phyloP scores from a whole-genome alignment of 805 yeast species.

The Wickerhamiella kazuoi region DNA sequence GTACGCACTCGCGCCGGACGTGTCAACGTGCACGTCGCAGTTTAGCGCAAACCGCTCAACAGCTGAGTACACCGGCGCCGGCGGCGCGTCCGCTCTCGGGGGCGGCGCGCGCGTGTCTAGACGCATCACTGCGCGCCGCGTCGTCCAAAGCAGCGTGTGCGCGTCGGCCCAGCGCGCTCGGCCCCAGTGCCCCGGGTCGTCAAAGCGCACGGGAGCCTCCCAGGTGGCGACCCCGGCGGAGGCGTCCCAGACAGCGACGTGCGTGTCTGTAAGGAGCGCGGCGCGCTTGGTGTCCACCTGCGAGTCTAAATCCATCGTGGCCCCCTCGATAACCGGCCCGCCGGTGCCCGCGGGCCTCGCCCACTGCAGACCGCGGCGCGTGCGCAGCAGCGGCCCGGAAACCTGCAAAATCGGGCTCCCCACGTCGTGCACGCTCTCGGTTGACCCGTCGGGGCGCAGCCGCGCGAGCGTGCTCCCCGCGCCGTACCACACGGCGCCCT shows the following conservation, averaged over 20 bases:
- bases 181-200: conserved; percentile 6
- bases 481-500: conserved; percentile 5
- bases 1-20: conserved; percentile 28
- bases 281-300: not conserved
- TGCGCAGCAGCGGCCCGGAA: conserved; percentile 3
- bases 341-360: conserved; percentile 3
- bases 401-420: conserved; percentile 10
- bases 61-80: not conserved
- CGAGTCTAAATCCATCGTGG: conserved; percentile 7
- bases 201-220: not conserved
- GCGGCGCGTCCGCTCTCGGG: no score
- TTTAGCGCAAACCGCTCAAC: not conserved
- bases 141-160: conserved; percentile 9
- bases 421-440: conserved; percentile 3
- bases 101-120: conserved; percentile 6
- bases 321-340: conserved; percentile 6
- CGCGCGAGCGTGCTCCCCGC: conserved; percentile 6
- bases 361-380: not conserved
- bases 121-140: conserved; percentile 6
- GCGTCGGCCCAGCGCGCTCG: conserved; percentile 4
- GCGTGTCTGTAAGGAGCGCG: conserved; percentile 2
- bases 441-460: not conserved
- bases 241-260: conserved; percentile 1
- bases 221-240: conserved; percentile 8
- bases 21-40: not conserved